Evolutionary conservation across 768 basidiomycete species (phyloP).

Genomic region (Coprinopsis sp.): DNA sequence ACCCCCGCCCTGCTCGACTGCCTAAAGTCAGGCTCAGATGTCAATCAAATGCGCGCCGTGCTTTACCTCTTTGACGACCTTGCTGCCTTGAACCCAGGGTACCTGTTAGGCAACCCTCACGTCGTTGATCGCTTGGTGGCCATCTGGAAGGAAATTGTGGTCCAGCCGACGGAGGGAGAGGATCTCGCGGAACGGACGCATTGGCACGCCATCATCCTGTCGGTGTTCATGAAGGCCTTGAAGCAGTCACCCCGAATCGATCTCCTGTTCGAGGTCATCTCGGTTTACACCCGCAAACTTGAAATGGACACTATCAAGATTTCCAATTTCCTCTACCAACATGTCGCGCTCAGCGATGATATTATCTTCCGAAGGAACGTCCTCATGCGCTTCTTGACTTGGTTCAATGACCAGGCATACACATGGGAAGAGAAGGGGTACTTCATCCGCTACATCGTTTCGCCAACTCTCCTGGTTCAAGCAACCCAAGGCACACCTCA

Average conservation of each 20-base stretch:
- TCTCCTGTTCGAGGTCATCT: constrained; percentile 82
- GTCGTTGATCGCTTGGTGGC: constrained; percentile 68
- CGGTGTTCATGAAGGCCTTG: constrained; percentile 73
- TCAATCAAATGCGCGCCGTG: constrained; percentile 56
- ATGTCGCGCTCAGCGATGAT: constrained; percentile 73
- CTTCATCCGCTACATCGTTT: constrained; percentile 79
- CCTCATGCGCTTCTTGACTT: constrained; percentile 76
- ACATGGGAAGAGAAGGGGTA: constrained; percentile 75
- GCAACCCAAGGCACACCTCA: constrained; percentile 51
- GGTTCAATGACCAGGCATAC: constrained; percentile 66
- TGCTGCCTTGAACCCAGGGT: constrained; percentile 56
- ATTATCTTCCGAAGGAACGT: constrained; percentile 74
- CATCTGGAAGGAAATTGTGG: constrained; percentile 61
- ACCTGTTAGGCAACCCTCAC: constrained; percentile 65
- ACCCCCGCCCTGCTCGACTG: constrained; percentile 48
- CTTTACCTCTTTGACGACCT: constrained; percentile 78
- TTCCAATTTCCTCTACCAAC: constrained; percentile 80
- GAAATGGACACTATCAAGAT: constrained; percentile 77
- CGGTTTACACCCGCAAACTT: constrained; percentile 72
- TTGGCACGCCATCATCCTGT: constrained; percentile 61
- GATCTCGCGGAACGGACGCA: constrained; percentile 48
- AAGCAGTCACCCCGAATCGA: constrained; percentile 75
- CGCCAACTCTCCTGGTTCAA: constrained; percentile 79
- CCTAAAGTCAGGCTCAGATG: constrained; percentile 48
- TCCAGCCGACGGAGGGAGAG: constrained; percentile 38